Conservation (phyloP, 495 filamentous ascomycete genomes). For the Neurospora discreta region DNA sequence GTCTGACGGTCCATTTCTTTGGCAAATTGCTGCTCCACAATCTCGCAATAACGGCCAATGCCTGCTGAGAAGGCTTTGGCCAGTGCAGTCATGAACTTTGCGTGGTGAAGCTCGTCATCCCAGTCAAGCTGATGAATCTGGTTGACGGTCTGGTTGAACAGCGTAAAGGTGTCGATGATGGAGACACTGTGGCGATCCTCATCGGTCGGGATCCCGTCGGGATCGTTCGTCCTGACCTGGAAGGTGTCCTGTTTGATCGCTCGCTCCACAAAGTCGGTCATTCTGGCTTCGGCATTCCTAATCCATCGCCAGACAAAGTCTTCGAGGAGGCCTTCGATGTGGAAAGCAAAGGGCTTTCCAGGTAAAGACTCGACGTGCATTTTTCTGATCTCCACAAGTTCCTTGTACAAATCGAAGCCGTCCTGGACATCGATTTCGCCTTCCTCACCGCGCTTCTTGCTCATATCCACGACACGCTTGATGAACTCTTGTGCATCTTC, state of each 20-base stretch:
- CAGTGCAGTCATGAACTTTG: constrained; percentile 94
- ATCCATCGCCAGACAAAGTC: constrained; percentile 97
- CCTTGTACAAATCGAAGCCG: constrained; percentile 85
- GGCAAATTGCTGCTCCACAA: constrained; percentile 74
- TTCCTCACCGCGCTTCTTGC: constrained; percentile 57
- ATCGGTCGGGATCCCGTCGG: constrained; percentile 54
- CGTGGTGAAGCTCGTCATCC: constrained; percentile 87
- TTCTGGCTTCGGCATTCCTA: constrained; percentile 61
- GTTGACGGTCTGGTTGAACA: constrained; percentile 83
- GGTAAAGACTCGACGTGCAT: constrained; percentile 67
- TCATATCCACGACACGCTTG: constrained; percentile 60
- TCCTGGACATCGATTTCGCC: constrained; percentile 61
- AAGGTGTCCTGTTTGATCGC: constrained; percentile 85
- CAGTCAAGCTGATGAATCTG: constrained; percentile 78
- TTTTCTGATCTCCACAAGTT: constrained; percentile 69
- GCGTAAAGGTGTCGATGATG: constrained; percentile 85
- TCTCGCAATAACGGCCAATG: constrained; percentile 82
- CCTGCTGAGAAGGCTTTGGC: constrained; percentile 77
- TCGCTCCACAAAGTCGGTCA: constrained; percentile 77
- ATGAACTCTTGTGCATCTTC: constrained; percentile 78
- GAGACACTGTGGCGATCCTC: constrained; percentile 86
- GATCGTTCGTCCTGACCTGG: constrained; percentile 49
- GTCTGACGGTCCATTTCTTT: constrained; percentile 88
- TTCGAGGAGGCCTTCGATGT: constrained; percentile 73
- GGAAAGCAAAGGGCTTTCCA: constrained; percentile 58